These are phyloP conservation scores for Dryadomyces quercivorus DNA, from an alignment of 2,329 filamentous ascomycete species.

Conservation along the genomic window DNA sequence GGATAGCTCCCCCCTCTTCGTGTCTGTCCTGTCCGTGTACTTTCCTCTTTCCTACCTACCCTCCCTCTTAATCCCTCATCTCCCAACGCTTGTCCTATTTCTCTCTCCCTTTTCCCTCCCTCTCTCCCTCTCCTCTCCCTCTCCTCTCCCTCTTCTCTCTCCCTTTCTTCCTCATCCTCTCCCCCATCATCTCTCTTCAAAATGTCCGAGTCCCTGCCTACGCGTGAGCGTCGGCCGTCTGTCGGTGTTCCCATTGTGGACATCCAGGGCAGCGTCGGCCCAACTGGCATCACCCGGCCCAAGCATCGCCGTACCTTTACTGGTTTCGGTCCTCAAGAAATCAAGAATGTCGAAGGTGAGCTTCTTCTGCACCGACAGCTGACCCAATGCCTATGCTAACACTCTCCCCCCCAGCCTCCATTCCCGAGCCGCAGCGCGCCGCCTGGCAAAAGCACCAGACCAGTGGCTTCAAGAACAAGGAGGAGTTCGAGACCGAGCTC, in stretches of 20 bases:
- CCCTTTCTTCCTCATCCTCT: not conserved
- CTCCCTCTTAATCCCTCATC: not conserved
- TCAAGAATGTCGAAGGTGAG: constrained; percentile 82
- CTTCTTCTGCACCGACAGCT: not conserved
- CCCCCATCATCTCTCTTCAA: not conserved
- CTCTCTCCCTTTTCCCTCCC: not conserved
- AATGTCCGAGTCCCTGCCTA: constrained; percentile 24
- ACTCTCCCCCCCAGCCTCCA: constrained; percentile 48
- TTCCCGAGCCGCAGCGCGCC: constrained; percentile 77
- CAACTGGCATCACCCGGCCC: constrained; percentile 70
- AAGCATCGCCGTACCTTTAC: constrained; percentile 98
- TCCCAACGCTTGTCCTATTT: not conserved
- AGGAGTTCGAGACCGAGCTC: constrained; percentile 77
- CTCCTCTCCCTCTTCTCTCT: not conserved
- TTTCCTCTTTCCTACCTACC: too few species aligned
- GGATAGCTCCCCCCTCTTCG: not conserved
- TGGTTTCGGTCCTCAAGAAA: constrained; percentile 80
- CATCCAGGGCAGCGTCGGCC: constrained; percentile 75
- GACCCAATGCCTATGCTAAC: not conserved
- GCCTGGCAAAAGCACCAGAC: constrained; percentile 58
- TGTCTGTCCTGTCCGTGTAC: too few species aligned
- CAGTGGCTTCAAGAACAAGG: constrained; percentile 61
- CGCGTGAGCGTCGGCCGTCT: constrained; percentile 69
- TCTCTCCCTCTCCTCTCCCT: not conserved
- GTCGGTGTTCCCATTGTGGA: constrained; percentile 74